Base-by-base conservation (phyloP, 2,329 filamentous ascomycete genomes). In the Fusarium circinatum region DNA sequence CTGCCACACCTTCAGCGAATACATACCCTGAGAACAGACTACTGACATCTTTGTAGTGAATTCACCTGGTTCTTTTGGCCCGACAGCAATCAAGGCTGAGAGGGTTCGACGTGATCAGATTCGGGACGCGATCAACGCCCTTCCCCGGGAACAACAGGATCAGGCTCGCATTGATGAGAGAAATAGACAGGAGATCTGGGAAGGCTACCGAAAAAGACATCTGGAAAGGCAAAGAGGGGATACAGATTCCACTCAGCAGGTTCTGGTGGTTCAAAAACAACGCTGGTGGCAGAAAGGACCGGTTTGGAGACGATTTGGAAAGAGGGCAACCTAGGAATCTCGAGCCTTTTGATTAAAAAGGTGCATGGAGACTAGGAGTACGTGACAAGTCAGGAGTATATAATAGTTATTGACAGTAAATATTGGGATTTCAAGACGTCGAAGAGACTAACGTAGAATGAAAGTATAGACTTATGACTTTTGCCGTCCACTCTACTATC, bases 251-350 rank as follows among this genome's bases (percentile, higher is more conserved):
- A 24, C 11, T 14, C 22, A 18, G 22, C 22, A 34, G 28, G 0
- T 3, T 1, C 30, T 51, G 15, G 2, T 0, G 0, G 22, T 10
- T 18, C 4, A 1, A 18, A 51, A 34, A 3, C 15, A n/a, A 14
- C 48, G 30, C 30, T 51, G 48, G 48, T 51, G 30, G 30, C 3
- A 14, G 22, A 51, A 51, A 34, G 8, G 48, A 8, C 3, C 2
- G 8, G 11, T 14, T 13, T 34, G 48, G 48, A 34, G 22, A 10
- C 30, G 15, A 1, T 18, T 51, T 24, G 11, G 0, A 34, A n/a
- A 1, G 15, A n/a, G 15, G 5, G 4, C 6, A 22, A 48, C 20
- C 20, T 48, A 48, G 9, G 9, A 8, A 48, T 8, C 1, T 48
- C 26, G 6, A 22, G 45, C 20, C 20, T 22, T 48, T 48, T 28